Evolutionary conservation across 2,329 filamentous ascomycete species (phyloP).

Genomic region (Fusarium sp.): DNA sequence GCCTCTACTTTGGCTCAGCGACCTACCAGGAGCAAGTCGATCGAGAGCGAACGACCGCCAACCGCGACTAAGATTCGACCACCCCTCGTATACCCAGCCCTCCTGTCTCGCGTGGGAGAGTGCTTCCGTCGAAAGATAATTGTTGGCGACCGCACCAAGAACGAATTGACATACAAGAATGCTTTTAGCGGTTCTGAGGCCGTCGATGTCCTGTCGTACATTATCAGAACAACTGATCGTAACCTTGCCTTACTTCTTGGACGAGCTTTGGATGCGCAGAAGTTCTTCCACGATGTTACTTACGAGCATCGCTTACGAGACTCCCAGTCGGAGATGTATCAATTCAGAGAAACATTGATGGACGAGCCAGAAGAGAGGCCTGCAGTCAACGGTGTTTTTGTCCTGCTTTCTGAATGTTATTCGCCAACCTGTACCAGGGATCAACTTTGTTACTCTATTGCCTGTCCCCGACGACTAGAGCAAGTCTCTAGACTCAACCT

Average conservation of each 20-base stretch:
- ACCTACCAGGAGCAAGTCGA: conserved; percentile 69
- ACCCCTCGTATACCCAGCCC: conserved; percentile 91
- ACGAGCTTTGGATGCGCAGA: conserved; percentile 93
- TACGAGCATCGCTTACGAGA: conserved; percentile 97
- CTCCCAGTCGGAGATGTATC: conserved; percentile 94
- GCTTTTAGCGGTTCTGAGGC: conserved; percentile 96
- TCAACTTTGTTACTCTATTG: conserved; percentile 97
- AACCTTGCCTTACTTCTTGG: conserved; percentile 93
- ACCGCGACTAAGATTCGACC: conserved; percentile 74
- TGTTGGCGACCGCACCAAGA: conserved; percentile 91
- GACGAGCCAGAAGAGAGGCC: conserved; percentile 81
- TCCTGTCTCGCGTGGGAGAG: conserved; percentile 92
- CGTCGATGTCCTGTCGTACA: conserved; percentile 94
- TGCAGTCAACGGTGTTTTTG: conserved; percentile 93
- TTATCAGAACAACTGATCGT: conserved; percentile 96
- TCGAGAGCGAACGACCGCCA: conserved; percentile 67
- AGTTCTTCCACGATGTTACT: conserved; percentile 99
- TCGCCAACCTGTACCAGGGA: conserved; percentile 97
- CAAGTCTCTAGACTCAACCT: conserved; percentile 95
- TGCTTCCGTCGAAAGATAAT: conserved; percentile 92
- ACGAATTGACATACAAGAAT: conserved; percentile 96
- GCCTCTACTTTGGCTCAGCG: conserved; percentile 65
- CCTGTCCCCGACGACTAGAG: conserved; percentile 91
- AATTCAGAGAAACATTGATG: conserved; percentile 93
- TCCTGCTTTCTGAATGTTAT: conserved; percentile 95